Base-by-base conservation (phyloP, 495 filamentous ascomycete genomes). In the Penicillium paradoxum region DNA sequence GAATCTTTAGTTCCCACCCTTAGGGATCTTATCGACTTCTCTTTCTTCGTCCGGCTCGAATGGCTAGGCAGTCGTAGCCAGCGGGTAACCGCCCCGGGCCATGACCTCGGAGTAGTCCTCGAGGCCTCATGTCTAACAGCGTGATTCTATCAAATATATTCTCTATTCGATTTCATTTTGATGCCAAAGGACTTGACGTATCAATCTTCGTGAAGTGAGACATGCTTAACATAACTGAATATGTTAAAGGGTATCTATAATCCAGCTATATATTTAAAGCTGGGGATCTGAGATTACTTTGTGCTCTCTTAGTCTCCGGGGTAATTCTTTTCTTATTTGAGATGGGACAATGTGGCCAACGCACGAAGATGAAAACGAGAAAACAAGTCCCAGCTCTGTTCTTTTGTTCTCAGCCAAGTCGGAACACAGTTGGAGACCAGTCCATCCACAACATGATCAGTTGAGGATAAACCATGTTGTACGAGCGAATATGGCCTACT, bases 401-500 rank as follows among this genome's bases (percentile, higher is more conserved):
- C 17, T 51, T 42, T 43, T 42, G n/a, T 24, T 25, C 27, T 51
- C 38, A 38, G 48, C 29, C 34, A 34, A 13, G 29, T 51, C 48
- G 48, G 48, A 43, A 42, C 27, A 24, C 18, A n/a, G 15, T 42
- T 22, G 32, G 2, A 33, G 48, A 19, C 38, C 18, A 38, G 34
- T 18, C 15, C 9, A 41, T 51, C 17, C 38, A 50, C 47, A 41
- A 33, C 37, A 40, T 49, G 36, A 21, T 51, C 38, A 48, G 38
- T 42, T 38, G 19, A 42, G 38, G 36, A 24, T 21, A 13, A 27
- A 29, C 45, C 13, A 30, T 9, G 29, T 38, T 14, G 48, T 18
- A 42, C 27, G 27, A 14, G 38, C 27, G 18, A 50, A 32, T 41
- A 42, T 3, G 6, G 39, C 24, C 38, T n/a, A 8, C 39, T 33